Percentiles rank a stretch among this genome's conserved stretches.
Evolutionary conservation across 257 asterid species (phyloP).

Genomic region (Ilex aquifolium): DNA sequence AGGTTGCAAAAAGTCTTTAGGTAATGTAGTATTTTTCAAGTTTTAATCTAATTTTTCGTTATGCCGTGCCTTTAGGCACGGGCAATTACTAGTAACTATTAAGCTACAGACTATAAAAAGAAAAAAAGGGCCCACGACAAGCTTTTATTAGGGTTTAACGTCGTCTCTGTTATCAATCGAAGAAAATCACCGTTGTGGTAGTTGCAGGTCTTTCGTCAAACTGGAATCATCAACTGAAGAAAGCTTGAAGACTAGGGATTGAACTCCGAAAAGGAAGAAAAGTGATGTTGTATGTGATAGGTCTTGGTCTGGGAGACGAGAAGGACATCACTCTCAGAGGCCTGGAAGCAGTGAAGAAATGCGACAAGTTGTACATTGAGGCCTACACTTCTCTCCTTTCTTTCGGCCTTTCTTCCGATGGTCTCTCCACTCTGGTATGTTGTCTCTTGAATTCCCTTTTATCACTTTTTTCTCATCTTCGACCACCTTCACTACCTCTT

Average conservation of each 20-base stretch:
- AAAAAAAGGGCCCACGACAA: too few relatives aligned
- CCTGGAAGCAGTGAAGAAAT: constrained; percentile 71
- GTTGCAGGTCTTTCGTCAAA: background rate
- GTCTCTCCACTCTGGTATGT: constrained; percentile 58
- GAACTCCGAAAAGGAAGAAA: background rate
- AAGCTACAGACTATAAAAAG: too few relatives aligned
- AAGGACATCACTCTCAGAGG: constrained; percentile 80
- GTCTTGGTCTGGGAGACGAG: constrained; percentile 88
- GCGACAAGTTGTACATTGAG: constrained; percentile 71
- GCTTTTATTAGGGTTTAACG: background rate
- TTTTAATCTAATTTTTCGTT: too few relatives aligned
- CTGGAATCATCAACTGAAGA: background rate
- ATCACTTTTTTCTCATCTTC: background rate
- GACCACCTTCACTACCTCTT: too few relatives aligned
- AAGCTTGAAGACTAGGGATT: background rate
- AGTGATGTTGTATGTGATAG: constrained; percentile 57
- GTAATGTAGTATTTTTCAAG: too few relatives aligned
- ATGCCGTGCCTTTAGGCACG: too few relatives aligned
- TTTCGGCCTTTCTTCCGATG: constrained; percentile 68
- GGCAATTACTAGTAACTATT: too few relatives aligned
- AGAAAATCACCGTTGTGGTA: background rate
- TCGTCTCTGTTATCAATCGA: background rate
- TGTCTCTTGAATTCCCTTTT: background rate
- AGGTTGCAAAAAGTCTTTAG: too few relatives aligned
- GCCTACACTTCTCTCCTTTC: constrained; percentile 96